Conservation (phyloP, 345 rosid genomes). For the Moricandia arvensis region DNA sequence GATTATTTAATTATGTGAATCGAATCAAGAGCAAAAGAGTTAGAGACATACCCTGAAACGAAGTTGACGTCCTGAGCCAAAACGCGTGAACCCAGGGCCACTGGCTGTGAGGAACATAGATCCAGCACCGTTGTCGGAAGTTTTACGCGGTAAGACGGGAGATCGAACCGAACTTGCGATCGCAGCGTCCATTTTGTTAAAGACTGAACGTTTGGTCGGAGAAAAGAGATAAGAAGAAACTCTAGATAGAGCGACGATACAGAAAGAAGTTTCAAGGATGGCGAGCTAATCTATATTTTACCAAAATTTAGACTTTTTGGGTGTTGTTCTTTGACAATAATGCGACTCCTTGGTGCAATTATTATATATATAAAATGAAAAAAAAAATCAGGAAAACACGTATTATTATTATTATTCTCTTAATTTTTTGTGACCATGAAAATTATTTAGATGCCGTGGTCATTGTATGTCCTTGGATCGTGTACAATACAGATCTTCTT, state of each 20-base stretch:
- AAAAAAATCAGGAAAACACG: not conserved
- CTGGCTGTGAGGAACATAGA: constrained; percentile 41
- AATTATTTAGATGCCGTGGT: constrained; percentile 29
- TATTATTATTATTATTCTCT: not conserved
- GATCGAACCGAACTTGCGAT: constrained; percentile 42
- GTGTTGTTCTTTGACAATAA: constrained; percentile 21
- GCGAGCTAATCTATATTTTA: constrained; percentile 4
- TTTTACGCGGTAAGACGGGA: constrained; percentile 31
- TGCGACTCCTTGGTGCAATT: not conserved
- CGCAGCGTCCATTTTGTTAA: constrained; percentile 51
- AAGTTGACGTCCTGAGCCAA: constrained; percentile 19
- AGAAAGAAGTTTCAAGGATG: not conserved
- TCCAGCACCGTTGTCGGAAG: constrained; percentile 40
- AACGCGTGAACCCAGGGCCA: constrained; percentile 39
- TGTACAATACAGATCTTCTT: not conserved
- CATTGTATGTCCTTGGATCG: not conserved
- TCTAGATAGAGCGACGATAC: not conserved
- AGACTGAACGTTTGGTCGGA: constrained; percentile 5
- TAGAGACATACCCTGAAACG: constrained; percentile 37
- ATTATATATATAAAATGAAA: constrained; percentile 20
- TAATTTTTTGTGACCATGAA: constrained; percentile 9
- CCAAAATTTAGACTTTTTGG: constrained; percentile 11
- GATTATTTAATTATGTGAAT: not conserved
- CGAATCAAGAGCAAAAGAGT: not conserved
- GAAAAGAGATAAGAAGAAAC: constrained; percentile 16